Base-by-base conservation (phyloP, 768 basidiomycete genomes). In the Calvatia gigantea region DNA sequence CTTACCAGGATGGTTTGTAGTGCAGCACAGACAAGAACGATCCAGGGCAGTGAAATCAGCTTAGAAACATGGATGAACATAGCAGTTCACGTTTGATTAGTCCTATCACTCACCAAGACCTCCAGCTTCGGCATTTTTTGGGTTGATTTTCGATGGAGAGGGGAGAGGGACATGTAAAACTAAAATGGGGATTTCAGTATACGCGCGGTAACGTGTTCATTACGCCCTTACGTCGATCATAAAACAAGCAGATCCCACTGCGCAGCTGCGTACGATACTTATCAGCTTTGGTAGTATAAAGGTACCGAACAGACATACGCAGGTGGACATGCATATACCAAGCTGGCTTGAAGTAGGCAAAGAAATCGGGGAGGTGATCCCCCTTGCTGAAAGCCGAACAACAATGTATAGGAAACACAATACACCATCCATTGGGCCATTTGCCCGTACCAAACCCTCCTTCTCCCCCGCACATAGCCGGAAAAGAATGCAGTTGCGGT, bases 271-370 rank as follows among this genome's bases (percentile, higher is more conserved):
- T n/a, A n/a, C 23, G n/a, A 8, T 38, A 14, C n/a, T 19, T 47
- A 38, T 55, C 45, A 52, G 53, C 37, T 19, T n/a, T 14, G 6
- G 15, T 6, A 9, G 6, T 21, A 14, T 14, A 45, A 9, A 27
- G n/a, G n/a, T 7, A n/a, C 27, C 23, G 38, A 17, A 7, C 17
- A 2, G 35, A 32, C 54, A 12, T 55, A 55, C 54, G 54, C 54
- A 15, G 54, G 45, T 41, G 54, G 54, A 21, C 45, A 55, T 21
- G 54, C 54, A 39, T 55, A 55, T 55, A 55, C 41, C n/a, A 55
- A 43, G 6, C 44, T 55, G 17, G 54, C 45, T 21, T 55, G 54
- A 1, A 55, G 23, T 7, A 47, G 44, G 7, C 54, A 55, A 3
- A 55, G 45, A 7, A 25, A 8, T 12, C 11, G 23, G 29, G 54